These are phyloP conservation scores for Emiliania huxleyi DNA, from an alignment of 78 protist species.

Conservation along the genomic window DNA sequence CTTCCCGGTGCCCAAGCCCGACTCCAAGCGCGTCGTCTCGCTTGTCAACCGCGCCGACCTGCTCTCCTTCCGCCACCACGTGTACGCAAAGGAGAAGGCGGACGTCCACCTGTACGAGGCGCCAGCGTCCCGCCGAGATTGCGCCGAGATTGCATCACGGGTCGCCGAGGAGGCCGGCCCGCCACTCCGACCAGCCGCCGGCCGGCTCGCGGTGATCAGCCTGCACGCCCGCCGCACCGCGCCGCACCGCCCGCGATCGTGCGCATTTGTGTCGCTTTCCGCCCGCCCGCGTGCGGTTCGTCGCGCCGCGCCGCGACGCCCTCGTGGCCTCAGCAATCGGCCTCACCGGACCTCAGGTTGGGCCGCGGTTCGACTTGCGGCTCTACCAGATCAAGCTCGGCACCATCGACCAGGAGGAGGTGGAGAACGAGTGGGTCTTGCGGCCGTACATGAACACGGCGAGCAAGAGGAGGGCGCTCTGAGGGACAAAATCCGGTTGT, in stretches of 20 bases:
- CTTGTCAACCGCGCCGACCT: conserved; percentile 88
- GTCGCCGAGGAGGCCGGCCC: too few species aligned
- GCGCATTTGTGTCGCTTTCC: neutral
- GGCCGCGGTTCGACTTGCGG: conserved; percentile 96
- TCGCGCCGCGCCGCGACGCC: too few species aligned
- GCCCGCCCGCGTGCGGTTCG: too few species aligned
- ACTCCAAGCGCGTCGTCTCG: conserved; percentile 84
- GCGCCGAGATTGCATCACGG: too few species aligned
- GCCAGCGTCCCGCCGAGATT: neutral
- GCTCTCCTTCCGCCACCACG: conserved; percentile 86
- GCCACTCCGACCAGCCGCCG: too few species aligned
- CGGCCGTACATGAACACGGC: conserved; percentile 89
- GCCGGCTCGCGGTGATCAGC: too few species aligned
- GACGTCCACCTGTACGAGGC: neutral
- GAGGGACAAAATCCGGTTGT: too few species aligned
- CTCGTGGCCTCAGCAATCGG: too few species aligned
- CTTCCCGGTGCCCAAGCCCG: conserved; percentile 90
- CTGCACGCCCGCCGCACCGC: too few species aligned
- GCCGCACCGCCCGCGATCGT: too few species aligned
- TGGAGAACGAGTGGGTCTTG: conserved; percentile 95
- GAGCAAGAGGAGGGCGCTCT: conserved; percentile 13
- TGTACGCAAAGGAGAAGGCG: neutral
- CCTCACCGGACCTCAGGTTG: too few species aligned
- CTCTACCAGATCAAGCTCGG: conserved; percentile 90
- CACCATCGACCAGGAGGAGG: conserved; percentile 85